phyloP scores from a whole-genome alignment of 306 rosid species.

The Pyrus pyrifolia region DNA sequence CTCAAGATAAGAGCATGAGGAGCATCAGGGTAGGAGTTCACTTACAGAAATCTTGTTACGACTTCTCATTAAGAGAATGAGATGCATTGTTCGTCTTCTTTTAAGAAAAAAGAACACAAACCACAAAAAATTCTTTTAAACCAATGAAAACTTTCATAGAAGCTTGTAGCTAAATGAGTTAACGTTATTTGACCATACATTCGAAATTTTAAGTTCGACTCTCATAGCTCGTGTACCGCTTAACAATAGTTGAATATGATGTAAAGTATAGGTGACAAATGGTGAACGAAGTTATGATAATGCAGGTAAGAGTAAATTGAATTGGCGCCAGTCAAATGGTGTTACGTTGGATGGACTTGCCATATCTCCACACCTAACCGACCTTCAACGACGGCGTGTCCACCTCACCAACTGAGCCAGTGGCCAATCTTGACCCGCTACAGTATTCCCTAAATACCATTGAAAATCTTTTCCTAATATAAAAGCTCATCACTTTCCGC shows the following conservation, averaged over 20 bases:
- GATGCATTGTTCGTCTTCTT: no score
- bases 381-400: slow-evolving; percentile 11
- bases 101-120: no score
- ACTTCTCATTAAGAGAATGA: no score
- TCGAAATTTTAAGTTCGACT: no score
- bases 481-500: not conserved
- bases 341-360: not conserved
- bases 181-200: not conserved
- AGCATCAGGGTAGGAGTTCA: no score
- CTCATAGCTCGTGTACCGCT: no score
- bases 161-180: not conserved
- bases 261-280: not conserved
- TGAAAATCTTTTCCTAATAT: not conserved
- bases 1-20: no score
- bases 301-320: not conserved
- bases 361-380: not conserved
- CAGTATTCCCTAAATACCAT: not conserved
- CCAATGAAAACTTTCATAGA: not conserved
- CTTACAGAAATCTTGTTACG: no score
- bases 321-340: not conserved
- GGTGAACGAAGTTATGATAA: no score
- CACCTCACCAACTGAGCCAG: slow-evolving; percentile 19
- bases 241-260: no score
- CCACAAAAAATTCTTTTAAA: not conserved
- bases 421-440: slow-evolving; percentile 15